Conservation (phyloP, 164 flowering plant species). For the Saururus chinensis region DNA sequence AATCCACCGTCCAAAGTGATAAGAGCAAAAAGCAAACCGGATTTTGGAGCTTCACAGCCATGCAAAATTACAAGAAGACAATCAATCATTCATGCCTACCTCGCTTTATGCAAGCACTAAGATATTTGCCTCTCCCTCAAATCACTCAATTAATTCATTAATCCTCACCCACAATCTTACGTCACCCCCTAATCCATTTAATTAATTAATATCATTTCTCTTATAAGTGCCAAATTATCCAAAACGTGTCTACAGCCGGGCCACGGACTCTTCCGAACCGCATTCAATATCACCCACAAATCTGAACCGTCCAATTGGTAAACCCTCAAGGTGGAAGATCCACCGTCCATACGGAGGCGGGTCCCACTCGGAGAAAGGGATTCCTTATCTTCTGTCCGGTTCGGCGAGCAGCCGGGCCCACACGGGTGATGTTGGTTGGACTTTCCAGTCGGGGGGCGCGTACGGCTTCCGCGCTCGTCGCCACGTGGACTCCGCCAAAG, state of each 20-base stretch:
- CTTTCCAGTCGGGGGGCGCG: background rate
- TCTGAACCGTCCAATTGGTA: background rate
- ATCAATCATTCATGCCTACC: no score
- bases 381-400: background rate
- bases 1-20: no score
- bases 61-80: no score
- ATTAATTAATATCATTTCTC: no score
- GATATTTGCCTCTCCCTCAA: no score
- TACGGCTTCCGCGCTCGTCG: background rate
- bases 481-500: background rate
- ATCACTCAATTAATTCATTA: no score
- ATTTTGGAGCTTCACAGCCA: no score
- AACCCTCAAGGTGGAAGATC: background rate
- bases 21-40: no score
- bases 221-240: no score
- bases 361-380: background rate
- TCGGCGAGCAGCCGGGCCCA: background rate
- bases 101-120: no score
- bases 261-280: background rate
- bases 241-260: background rate
- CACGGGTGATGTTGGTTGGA: background rate
- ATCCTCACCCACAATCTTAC: no score
- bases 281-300: background rate
- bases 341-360: background rate
- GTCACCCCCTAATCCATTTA: no score